These are phyloP conservation scores for Candida caryicola DNA, from an alignment of 805 yeast genomes.

Conservation along the genomic window DNA sequence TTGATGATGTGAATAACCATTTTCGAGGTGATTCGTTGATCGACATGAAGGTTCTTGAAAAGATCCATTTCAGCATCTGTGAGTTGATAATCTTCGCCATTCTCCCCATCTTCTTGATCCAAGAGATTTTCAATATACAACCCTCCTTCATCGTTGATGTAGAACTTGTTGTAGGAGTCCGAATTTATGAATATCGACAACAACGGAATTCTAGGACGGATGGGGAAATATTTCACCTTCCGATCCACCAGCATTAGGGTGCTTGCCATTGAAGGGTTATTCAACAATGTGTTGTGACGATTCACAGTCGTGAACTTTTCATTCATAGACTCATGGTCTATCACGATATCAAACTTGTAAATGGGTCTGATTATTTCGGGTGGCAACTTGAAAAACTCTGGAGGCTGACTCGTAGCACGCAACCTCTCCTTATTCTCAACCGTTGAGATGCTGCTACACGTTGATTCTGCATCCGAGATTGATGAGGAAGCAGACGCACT, in stretches of 20 bases:
- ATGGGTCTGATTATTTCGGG: slow-evolving; percentile 48
- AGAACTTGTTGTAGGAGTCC: slow-evolving; percentile 26
- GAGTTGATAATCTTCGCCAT: neutral
- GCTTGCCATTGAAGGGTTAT: neutral
- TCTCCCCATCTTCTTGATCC: slow-evolving; percentile 5
- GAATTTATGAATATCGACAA: slow-evolving; percentile 31
- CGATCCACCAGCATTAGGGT: neutral
- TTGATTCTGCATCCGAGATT: slow-evolving; percentile 29
- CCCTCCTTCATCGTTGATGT: slow-evolving; percentile 27
- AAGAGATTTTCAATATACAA: slow-evolving; percentile 9
- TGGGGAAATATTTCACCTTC: slow-evolving; percentile 15
- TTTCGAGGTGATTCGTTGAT: neutral
- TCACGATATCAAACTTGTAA: slow-evolving; percentile 44
- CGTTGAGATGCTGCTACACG: slow-evolving; percentile 4
- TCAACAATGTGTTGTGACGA: slow-evolving; percentile 5
- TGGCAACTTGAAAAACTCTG: slow-evolving; percentile 37
- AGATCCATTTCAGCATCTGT: slow-evolving; percentile 4
- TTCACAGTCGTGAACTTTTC: slow-evolving; percentile 24
- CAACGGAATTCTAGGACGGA: slow-evolving; percentile 26
- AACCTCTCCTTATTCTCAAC: neutral
- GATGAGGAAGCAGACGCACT: slow-evolving; percentile 36
- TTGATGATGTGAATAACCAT: slow-evolving; percentile 21
- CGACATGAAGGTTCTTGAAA: slow-evolving; percentile 2
- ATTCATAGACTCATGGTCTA: slow-evolving; percentile 41
- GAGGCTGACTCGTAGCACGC: slow-evolving; percentile 20